Evolutionary conservation across 2,329 filamentous ascomycete species (phyloP).

Genomic region (Coccinonectria pachysandricola): DNA sequence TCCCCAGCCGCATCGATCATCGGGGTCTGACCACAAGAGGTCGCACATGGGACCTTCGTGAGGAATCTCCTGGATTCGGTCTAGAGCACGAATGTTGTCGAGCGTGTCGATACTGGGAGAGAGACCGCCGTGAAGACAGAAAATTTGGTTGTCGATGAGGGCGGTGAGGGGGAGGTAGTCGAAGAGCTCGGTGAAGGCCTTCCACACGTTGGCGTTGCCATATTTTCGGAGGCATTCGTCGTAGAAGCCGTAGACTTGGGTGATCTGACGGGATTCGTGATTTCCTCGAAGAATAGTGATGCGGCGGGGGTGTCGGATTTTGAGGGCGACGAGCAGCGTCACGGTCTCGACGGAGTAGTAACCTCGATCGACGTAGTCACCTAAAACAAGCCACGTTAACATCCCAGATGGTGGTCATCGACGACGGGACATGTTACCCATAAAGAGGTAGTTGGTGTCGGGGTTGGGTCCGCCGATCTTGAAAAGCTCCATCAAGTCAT

Average conservation of each 20-base stretch:
- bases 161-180: conserved; percentile 96
- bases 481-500: conserved; percentile 98
- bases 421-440: conserved; percentile 57
- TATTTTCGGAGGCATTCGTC: conserved; percentile 98
- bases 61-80: conserved; percentile 95
- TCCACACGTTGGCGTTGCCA: conserved; percentile 98
- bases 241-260: conserved; percentile 98
- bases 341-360: conserved; percentile 99
- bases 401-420: neutral
- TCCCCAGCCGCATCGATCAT: conserved; percentile 93
- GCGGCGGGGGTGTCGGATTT: conserved; percentile 94
- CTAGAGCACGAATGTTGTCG: conserved; percentile 88
- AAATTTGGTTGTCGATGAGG: conserved; percentile 97
- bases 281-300: conserved; percentile 98
- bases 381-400: too few relatives aligned
- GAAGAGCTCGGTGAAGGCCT: conserved; percentile 97
- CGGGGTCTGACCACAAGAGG: conserved; percentile 93
- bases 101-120: conserved; percentile 94
- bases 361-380: conserved; percentile 96
- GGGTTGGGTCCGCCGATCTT: conserved; percentile 97
- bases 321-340: conserved; percentile 88
- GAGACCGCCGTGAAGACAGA: conserved; percentile 94
- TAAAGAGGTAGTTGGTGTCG: conserved; percentile 98
- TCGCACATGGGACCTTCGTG: conserved; percentile 99
- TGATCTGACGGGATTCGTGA: conserved; percentile 98